Evolutionary conservation across 495 filamentous ascomycete genomes (phyloP), one percentile per base, ranked within the genome.

Genomic region (Neurospora tetraspora): DNA sequence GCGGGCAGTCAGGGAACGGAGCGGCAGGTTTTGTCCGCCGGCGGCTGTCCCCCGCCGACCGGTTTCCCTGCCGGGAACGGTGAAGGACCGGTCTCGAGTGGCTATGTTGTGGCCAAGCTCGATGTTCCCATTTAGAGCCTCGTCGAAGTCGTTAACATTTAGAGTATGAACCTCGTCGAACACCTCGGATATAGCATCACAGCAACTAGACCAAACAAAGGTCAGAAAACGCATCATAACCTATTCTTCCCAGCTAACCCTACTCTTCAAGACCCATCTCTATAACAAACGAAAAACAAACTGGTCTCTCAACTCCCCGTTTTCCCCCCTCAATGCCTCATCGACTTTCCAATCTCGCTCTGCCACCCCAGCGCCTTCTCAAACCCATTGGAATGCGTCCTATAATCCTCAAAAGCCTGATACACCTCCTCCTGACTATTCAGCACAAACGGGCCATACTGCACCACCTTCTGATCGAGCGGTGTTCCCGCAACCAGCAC

Each of bases 361-460:
- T 88, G 81, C 96, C 96, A 99, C 5, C 86, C 87, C 72, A 89
- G 86, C 18, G 92, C 91, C 72, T 91, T 85, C 85, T 99, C 95
- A 79, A 99, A 99, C 18, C 95, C 95, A 81, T 98, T 98, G 34
- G 88, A 87, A 72, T 90, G 85, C 68, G 85, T 91, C 83, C 94
- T 92, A 77, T 91, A 99, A 82, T 99, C 95, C 69, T 89, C 82
- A 87, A 99, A 90, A 4, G 96, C 93, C 84, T 98, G 89, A 75
- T 94, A 92, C 45, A 99, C 93, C 79, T 96, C 89, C 76, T 97
- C 93, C 77, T 93, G 86, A 12, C 87, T 88, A 42, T 86, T 97
- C 73, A 97, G 77, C 16, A 99, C 96, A 80, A 99, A 99, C 3
- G 95, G 95, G 0, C 95, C 95, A 80, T 99, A 97, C 86, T 99